Evolutionary conservation across 1,284 basidiomycete species (phyloP), one percentile per base, ranked within the genome.

Genomic region (Phylloboletellus chloephorus): DNA sequence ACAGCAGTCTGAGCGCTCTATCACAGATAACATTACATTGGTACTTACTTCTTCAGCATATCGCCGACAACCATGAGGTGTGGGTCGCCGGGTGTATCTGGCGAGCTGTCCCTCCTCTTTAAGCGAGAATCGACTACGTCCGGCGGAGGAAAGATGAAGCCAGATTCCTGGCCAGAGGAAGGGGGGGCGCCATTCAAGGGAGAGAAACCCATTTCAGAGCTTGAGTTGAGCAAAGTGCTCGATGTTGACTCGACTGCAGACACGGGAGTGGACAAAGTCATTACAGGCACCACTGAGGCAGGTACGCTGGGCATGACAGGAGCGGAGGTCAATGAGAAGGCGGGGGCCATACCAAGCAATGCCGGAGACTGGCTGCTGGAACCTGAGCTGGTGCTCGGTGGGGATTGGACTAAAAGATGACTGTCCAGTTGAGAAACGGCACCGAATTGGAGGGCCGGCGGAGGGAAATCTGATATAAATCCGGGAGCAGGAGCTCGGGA

Each of bases 181-280:
- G 38, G 36, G 15, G 48, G 35, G 0, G 32, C 17, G 31, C 37
- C 41, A n/a, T 26, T 32, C 40, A 52, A 49, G n/a, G 57, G 44
- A 15, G 61, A 51, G 30, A 62, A 60, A 9, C 30, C 13, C 32
- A 59, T 28, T 13, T 59, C 57, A 40, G 60, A 46, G 20, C 31
- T 36, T 4, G 58, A 44, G 35, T 22, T 47, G 32, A 41, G 26
- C 23, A 61, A 20, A 39, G 54, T 53, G 35, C 33, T 29, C 2
- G 57, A 24, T 3, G 74, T 56, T 26, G 76, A 71, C 11, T 68
- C 61, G n/a, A 63, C 64, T 30, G 63, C 55, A 45, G 67, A 71
- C 10, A 62, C 58, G 22, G 69, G 58, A 0, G 64, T 56, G 15
- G 62, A 0, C 11, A 50, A 19, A 9, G 39, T 25, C 43, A 54